These are phyloP conservation scores for Phytophthora citrophthora DNA, from an alignment of 352 stramenopile species.

Conservation along the genomic window DNA sequence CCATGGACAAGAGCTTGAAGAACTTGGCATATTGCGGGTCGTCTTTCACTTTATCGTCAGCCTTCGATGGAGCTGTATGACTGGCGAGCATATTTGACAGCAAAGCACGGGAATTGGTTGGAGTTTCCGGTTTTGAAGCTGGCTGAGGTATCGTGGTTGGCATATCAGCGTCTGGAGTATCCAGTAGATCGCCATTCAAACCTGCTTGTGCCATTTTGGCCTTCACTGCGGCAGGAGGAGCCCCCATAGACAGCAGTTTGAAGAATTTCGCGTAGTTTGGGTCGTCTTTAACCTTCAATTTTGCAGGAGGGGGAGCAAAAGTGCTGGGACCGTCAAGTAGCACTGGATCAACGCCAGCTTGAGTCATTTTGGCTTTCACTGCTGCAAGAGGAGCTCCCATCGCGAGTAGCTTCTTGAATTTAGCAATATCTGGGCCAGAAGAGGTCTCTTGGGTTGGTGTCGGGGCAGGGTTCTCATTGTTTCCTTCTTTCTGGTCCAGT, in stretches of 20 bases:
- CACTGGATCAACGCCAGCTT: constrained; percentile 64
- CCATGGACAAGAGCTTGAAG: constrained; percentile 73
- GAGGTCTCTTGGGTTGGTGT: constrained; percentile 1
- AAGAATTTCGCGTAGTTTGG: constrained; percentile 72
- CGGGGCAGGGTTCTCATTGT: constrained; percentile 42
- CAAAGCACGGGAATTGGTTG: constrained; percentile 19
- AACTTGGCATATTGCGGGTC: constrained; percentile 71
- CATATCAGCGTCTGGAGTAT: constrained; percentile 64
- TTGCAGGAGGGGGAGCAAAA: not conserved
- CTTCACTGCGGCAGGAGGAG: constrained; percentile 57
- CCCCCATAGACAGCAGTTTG: constrained; percentile 70
- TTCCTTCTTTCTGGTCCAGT: constrained; percentile 43
- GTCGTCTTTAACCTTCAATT: constrained; percentile 55
- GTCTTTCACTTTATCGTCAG: constrained; percentile 51
- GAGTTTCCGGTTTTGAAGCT: not conserved
- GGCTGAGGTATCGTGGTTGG: constrained; percentile 9
- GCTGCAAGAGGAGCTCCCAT: constrained; percentile 66
- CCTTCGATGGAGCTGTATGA: constrained; percentile 3
- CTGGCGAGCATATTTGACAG: constrained; percentile 19
- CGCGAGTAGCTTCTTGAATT: constrained; percentile 68
- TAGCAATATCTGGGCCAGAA: constrained; percentile 35
- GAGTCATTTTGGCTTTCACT: constrained; percentile 74
- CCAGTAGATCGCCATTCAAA: constrained; percentile 78
- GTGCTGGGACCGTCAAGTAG: constrained; percentile 43
- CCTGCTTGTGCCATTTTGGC: constrained; percentile 80